These are phyloP conservation scores for Phytophthora rubi DNA, from an alignment of 352 stramenopile species.

Conservation along the genomic window DNA sequence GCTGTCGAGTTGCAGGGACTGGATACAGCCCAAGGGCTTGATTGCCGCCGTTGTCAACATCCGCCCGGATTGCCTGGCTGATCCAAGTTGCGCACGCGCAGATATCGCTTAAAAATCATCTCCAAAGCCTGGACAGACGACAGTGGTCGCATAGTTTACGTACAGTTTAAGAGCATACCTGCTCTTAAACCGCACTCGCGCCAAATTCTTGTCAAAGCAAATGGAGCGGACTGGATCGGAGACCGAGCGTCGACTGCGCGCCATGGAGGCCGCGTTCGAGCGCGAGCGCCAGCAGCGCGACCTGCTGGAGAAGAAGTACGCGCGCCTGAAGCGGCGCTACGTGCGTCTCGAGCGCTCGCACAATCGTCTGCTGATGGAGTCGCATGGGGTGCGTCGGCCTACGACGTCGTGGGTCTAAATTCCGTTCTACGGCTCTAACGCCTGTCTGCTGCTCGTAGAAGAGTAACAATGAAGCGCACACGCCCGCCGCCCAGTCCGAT, in stretches of 20 bases:
- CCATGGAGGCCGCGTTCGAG: constrained; percentile 55
- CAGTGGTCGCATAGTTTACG: no score
- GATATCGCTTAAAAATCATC: neutral
- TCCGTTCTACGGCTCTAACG: constrained; percentile 3
- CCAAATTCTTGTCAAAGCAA: neutral
- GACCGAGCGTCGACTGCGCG: constrained; percentile 39
- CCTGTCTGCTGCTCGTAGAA: constrained; percentile 10
- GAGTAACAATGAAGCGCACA: constrained; percentile 5
- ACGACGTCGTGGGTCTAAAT: neutral
- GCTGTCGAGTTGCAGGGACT: neutral
- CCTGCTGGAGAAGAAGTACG: constrained; percentile 73
- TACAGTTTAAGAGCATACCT: neutral
- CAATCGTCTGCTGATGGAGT: constrained; percentile 46
- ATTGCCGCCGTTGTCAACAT: neutral
- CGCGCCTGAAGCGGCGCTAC: constrained; percentile 70
- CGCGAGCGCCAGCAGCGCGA: constrained; percentile 59
- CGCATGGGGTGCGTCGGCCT: constrained; percentile 27
- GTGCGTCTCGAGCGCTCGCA: constrained; percentile 64
- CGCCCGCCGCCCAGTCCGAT: constrained; percentile 5
- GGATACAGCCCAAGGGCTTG: neutral
- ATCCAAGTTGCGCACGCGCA: neutral
- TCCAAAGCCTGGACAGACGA: neutral
- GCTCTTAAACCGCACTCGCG: constrained; percentile 3
- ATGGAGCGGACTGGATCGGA: constrained; percentile 26
- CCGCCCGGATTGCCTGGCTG: neutral